Conservation (phyloP, 1,284 basidiomycete genomes). For the Trametes pubescens region DNA sequence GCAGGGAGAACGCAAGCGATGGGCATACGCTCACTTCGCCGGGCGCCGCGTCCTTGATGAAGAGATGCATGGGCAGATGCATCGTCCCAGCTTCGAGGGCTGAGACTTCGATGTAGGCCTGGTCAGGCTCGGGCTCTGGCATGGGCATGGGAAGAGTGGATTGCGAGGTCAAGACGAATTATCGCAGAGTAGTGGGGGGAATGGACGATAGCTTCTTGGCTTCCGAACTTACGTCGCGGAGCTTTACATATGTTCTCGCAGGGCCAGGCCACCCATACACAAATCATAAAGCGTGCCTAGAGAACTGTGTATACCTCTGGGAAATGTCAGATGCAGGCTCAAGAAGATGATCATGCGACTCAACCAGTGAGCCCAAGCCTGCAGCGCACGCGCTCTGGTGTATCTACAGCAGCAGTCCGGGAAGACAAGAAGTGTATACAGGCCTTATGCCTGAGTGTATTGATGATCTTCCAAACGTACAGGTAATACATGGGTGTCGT, state of each 20-base stretch:
- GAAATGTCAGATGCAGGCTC: too few species aligned
- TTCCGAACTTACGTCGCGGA: too few species aligned
- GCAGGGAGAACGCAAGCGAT: slow-evolving; percentile 57
- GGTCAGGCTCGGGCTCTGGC: slow-evolving; percentile 46
- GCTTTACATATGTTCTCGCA: too few species aligned
- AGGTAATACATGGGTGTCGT: slow-evolving; percentile 31
- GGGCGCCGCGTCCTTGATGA: slow-evolving; percentile 45
- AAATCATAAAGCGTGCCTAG: too few species aligned
- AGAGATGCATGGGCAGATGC: slow-evolving; percentile 43
- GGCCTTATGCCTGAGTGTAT: slow-evolving; percentile 13
- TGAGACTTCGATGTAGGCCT: slow-evolving; percentile 57
- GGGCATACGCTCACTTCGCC: slow-evolving; percentile 43
- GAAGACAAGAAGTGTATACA: not conserved
- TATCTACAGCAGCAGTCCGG: not conserved
- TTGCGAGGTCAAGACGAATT: too few species aligned
- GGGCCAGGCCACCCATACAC: too few species aligned
- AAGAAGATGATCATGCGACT: too few species aligned
- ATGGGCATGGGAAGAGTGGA: slow-evolving; percentile 44
- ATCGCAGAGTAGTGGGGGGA: too few species aligned
- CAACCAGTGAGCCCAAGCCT: too few species aligned
- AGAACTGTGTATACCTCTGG: too few species aligned
- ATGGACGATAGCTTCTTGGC: too few species aligned
- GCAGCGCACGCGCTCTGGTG: too few species aligned
- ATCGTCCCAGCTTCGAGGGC: slow-evolving; percentile 59
- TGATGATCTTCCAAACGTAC: slow-evolving; percentile 27